Evolutionary conservation across 2,329 filamentous ascomycete species (phyloP).

Genomic region (Gaeumannomyces sp.): DNA sequence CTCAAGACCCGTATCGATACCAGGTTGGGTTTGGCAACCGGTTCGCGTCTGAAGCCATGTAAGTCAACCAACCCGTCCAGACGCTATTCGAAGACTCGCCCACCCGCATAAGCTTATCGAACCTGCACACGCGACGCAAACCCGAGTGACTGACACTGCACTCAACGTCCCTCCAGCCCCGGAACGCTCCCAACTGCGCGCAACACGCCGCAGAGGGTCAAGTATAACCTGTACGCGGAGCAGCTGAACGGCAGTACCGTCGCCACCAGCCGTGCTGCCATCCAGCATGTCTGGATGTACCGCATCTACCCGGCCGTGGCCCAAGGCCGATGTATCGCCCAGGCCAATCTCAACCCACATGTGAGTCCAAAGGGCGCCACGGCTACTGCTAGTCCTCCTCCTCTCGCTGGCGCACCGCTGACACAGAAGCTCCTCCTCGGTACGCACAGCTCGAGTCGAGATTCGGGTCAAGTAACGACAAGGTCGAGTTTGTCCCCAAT

Average conservation of each 20-base stretch:
- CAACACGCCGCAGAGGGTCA: slow-evolving; percentile 38
- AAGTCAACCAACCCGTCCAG: neutral
- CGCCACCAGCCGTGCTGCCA: slow-evolving; percentile 22
- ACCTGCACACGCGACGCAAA: neutral
- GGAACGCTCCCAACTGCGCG: slow-evolving; percentile 37
- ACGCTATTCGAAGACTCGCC: neutral
- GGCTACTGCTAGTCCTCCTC: no score
- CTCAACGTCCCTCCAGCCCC: slow-evolving; percentile 17
- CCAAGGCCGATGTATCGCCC: slow-evolving; percentile 16
- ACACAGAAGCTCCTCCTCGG: neutral
- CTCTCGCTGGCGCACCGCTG: neutral
- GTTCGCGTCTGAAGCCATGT: slow-evolving; percentile 39
- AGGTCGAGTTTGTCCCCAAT: slow-evolving; percentile 38
- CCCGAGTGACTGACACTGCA: neutral
- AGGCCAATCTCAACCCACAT: neutral
- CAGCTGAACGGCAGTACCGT: slow-evolving; percentile 40
- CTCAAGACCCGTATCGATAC: slow-evolving; percentile 42
- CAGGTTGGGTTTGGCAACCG: slow-evolving; percentile 51
- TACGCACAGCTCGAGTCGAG: slow-evolving; percentile 31
- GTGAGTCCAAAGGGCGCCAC: neutral
- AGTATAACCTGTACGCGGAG: slow-evolving; percentile 37
- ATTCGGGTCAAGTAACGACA: slow-evolving; percentile 40
- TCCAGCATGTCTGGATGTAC: slow-evolving; percentile 30
- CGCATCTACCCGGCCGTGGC: slow-evolving; percentile 27
- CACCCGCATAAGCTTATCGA: no score